A percentile compares a stretch with the other conserved stretches of the same genome.
Evolutionary conservation across 495 filamentous ascomycete species (phyloP).

Genomic region (Penicillium lagena): DNA sequence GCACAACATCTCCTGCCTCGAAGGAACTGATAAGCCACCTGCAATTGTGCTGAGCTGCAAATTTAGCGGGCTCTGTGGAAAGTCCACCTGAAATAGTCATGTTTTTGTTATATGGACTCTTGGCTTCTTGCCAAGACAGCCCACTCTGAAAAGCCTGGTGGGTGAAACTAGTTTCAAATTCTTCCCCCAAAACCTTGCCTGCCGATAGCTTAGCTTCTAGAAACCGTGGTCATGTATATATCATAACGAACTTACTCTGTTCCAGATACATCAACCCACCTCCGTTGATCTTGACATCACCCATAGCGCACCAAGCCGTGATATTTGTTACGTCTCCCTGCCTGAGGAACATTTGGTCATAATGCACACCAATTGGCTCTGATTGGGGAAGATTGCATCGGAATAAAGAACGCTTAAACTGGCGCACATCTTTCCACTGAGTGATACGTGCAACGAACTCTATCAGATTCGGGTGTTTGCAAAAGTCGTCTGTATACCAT

Average conservation of each 20-base stretch:
- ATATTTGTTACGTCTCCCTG: constrained; percentile 35
- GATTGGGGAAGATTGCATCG: constrained; percentile 43
- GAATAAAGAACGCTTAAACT: constrained; percentile 28
- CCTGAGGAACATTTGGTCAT: constrained; percentile 47
- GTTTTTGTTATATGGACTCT: constrained; percentile 35
- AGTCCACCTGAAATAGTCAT: constrained; percentile 31
- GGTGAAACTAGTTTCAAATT: constrained; percentile 12
- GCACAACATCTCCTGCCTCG: constrained; percentile 51
- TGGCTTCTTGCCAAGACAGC: constrained; percentile 2
- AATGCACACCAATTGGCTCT: constrained; percentile 44
- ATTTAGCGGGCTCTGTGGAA: constrained; percentile 7
- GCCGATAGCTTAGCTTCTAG: constrained; percentile 7
- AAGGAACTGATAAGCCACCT: constrained; percentile 24
- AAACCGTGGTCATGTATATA: background rate
- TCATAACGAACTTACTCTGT: background rate
- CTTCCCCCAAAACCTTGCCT: constrained; percentile 27
- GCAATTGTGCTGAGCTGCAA: constrained; percentile 16
- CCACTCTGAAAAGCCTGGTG: constrained; percentile 9
- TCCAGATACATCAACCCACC: constrained; percentile 47
- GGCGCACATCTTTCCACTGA: constrained; percentile 37
- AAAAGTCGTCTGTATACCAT: constrained; percentile 24
- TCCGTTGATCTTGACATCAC: constrained; percentile 33
- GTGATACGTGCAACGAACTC: constrained; percentile 38
- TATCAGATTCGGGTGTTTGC: constrained; percentile 32
- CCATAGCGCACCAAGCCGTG: constrained; percentile 46